These are phyloP conservation scores for Epichloe sibirici DNA, from an alignment of 2,329 filamentous ascomycete species.

Conservation along the genomic window DNA sequence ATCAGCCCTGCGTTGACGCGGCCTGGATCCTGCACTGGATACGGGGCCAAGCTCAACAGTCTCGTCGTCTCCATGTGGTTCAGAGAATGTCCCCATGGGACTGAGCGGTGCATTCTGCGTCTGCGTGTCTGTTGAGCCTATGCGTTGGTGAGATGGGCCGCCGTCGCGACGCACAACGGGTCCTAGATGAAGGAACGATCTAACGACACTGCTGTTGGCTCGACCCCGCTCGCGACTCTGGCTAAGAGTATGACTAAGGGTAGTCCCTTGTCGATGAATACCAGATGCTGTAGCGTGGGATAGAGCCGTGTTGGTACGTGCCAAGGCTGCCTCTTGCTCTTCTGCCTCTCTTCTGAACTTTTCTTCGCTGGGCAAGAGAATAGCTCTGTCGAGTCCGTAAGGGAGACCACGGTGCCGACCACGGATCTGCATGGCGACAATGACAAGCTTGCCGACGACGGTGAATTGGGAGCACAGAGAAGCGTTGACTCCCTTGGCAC, in stretches of 20 bases:
- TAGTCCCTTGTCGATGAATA: constrained; percentile 17
- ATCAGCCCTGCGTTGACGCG: constrained; percentile 16
- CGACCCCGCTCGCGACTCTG: constrained; percentile 25
- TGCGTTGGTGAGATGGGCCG: constrained; percentile 13
- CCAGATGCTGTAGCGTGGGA: constrained; percentile 21
- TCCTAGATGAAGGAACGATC: constrained; percentile 36
- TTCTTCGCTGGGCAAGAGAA: constrained; percentile 45
- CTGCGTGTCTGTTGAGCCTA: constrained; percentile 15
- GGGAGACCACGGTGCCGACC: constrained; percentile 57
- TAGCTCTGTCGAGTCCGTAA: constrained; percentile 52
- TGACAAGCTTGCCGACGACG: constrained; percentile 56
- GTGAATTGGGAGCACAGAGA: constrained; percentile 77
- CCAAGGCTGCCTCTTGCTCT: constrained; percentile 28
- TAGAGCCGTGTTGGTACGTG: constrained; percentile 23
- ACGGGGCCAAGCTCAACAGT: constrained; percentile 15
- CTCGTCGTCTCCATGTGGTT: constrained; percentile 16
- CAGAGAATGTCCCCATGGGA: constrained; percentile 11
- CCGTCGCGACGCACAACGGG: constrained; percentile 24
- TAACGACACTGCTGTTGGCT: constrained; percentile 30
- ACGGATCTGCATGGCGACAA: constrained; percentile 58
- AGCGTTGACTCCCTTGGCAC: constrained; percentile 62
- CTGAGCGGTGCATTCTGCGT: constrained; percentile 4
- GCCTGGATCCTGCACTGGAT: constrained; percentile 13
- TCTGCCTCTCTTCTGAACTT: constrained; percentile 41
- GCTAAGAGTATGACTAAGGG: constrained; percentile 22